Percentiles rank a stretch among this genome's conserved stretches.
These are phyloP conservation scores for Eucalyptus leucophloia DNA, from an alignment of 345 rosid genomes.

Conservation along the genomic window DNA sequence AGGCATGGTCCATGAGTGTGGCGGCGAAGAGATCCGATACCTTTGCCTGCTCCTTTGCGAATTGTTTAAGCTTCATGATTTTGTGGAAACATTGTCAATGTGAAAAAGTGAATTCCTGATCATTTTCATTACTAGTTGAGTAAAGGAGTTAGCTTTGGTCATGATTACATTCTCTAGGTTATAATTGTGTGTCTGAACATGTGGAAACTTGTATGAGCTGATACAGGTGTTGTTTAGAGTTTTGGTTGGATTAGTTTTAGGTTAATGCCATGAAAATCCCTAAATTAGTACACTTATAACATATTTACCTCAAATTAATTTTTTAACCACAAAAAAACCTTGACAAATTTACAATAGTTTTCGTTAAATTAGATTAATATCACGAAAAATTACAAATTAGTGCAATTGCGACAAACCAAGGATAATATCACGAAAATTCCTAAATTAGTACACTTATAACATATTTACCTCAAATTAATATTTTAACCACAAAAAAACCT, in stretches of 20 bases:
- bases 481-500: too few relatives aligned
- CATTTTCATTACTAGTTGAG: accelerated
- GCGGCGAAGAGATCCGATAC: too few relatives aligned
- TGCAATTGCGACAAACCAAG: too few relatives aligned
- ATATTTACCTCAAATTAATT: accelerated
- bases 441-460: too few relatives aligned
- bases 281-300: accelerated
- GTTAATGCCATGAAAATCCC: accelerated
- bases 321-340: accelerated
- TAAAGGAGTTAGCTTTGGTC: accelerated
- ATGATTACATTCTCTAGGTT: neutral
- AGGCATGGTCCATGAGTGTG: too few relatives aligned
- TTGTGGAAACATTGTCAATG: too few relatives aligned
- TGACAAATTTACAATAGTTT: accelerated
- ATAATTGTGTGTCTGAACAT: neutral
- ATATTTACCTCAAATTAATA: too few relatives aligned
- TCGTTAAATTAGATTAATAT: accelerated
- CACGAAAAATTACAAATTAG: accelerated
- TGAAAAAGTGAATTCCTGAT: accelerated
- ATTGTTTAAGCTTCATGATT: too few relatives aligned
- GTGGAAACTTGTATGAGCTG: neutral
- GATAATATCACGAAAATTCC: too few relatives aligned
- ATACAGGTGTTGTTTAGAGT: accelerated
- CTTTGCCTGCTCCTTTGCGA: too few relatives aligned
- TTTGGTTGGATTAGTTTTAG: neutral